phyloP scores from a whole-genome alignment of 164 flowering plant genomes.

The Annona cherimola region DNA sequence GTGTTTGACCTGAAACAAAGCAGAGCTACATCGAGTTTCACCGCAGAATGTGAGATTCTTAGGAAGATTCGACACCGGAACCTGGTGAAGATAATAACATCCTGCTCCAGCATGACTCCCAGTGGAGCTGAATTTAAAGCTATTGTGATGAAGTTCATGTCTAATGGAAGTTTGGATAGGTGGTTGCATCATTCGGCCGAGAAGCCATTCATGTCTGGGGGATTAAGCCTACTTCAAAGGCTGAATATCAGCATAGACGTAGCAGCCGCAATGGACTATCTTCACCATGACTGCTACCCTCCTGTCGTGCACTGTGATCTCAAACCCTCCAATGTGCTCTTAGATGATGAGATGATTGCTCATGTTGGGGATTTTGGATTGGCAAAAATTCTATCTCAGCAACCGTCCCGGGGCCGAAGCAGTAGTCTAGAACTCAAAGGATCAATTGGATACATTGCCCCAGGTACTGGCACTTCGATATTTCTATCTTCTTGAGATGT shows the following conservation, averaged over 20 bases:
- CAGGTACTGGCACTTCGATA: slow-evolving; percentile 5
- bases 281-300: slow-evolving; percentile 2
- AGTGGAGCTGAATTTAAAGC: slow-evolving; percentile 34
- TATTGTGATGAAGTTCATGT: slow-evolving; percentile 43
- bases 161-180: slow-evolving; percentile 44
- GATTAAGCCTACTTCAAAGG: neutral
- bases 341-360: slow-evolving; percentile 4
- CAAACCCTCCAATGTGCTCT: slow-evolving; percentile 1
- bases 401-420: neutral
- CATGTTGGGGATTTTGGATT: slow-evolving; percentile 7
- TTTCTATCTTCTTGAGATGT: too few species aligned
- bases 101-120: slow-evolving; percentile 42
- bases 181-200: slow-evolving; percentile 18
- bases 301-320: slow-evolving; percentile 5
- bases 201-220: too few species aligned
- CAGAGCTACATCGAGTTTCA: slow-evolving; percentile 35
- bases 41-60: slow-evolving; percentile 48
- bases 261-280: slow-evolving; percentile 2
- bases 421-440: neutral
- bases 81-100: slow-evolving; percentile 44
- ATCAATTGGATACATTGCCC: slow-evolving; percentile 5
- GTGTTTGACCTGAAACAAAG: slow-evolving; percentile 22
- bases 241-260: slow-evolving; percentile 2
- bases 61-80: slow-evolving; percentile 48
- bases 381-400: neutral